Conservation (phyloP, 129 eudicot species). For the Flaveria robusta region DNA sequence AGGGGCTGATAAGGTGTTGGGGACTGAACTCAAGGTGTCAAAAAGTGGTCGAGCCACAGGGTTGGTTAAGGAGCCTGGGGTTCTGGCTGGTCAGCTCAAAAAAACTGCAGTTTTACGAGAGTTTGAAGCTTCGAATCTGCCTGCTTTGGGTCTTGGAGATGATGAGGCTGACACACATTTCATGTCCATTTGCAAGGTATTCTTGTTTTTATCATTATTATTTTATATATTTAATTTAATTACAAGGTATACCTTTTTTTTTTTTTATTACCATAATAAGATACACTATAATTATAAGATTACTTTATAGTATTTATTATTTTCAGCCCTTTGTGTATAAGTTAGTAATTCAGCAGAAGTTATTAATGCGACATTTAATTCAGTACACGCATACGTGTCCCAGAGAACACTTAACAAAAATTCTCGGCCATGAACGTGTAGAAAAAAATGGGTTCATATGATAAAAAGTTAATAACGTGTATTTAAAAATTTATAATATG, state of each 20-base stretch:
- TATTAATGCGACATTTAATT: too few relatives aligned
- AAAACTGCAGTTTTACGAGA: constrained; percentile 55
- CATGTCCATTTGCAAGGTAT: constrained; percentile 96
- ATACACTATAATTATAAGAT: background rate
- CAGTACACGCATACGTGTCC: too few relatives aligned
- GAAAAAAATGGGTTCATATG: too few relatives aligned
- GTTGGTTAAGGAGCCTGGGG: constrained; percentile 65
- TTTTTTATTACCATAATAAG: background rate
- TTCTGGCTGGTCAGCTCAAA: constrained; percentile 63
- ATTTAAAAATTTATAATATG: too few relatives aligned
- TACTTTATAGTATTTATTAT: background rate
- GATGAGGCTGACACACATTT: constrained; percentile 75
- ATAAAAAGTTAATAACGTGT: too few relatives aligned
- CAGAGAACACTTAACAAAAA: too few relatives aligned
- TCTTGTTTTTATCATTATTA: background rate
- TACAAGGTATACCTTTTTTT: background rate
- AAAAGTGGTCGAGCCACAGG: constrained; percentile 78
- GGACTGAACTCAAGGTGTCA: constrained; percentile 71
- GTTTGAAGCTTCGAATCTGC: constrained; percentile 50
- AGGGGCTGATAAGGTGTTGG: constrained; percentile 83
- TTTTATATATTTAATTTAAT: background rate
- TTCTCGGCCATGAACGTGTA: too few relatives aligned
- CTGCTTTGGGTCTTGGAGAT: constrained; percentile 87
- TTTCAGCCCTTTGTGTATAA: too few relatives aligned
- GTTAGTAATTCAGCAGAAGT: too few relatives aligned